These are phyloP conservation scores for Castanospermum australe DNA, from an alignment of 306 rosid genomes.

Conservation along the genomic window DNA sequence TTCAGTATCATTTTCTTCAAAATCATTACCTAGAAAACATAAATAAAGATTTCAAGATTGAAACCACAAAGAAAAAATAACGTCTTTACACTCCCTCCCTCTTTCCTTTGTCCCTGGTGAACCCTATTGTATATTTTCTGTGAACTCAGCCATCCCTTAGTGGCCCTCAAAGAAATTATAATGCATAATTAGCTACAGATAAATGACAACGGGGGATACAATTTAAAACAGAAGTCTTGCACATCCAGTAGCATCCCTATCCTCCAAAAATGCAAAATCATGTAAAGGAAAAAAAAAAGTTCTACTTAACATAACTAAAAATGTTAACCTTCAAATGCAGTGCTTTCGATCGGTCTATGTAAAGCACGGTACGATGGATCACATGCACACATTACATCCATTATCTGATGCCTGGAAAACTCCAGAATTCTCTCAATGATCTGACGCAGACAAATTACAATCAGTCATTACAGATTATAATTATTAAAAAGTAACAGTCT, in stretches of 20 bases:
- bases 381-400: slow-evolving; percentile 91
- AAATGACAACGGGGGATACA: background rate
- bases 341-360: slow-evolving; percentile 81
- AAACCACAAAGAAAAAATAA: slow-evolving; percentile 25
- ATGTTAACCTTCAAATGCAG: slow-evolving; percentile 70
- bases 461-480: slow-evolving; percentile 12
- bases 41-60: background rate
- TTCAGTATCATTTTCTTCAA: slow-evolving; percentile 72
- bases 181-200: background rate
- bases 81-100: background rate
- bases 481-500: background rate
- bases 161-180: slow-evolving; percentile 6
- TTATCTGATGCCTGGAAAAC: slow-evolving; percentile 86
- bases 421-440: slow-evolving; percentile 95
- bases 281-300: background rate
- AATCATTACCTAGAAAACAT: slow-evolving; percentile 65
- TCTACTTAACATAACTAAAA: background rate
- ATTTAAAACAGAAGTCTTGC: background rate
- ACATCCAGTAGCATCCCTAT: background rate
- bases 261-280: slow-evolving; percentile 20
- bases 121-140: background rate
- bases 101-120: background rate
- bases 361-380: slow-evolving; percentile 92
- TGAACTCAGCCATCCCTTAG: background rate
- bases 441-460: slow-evolving; percentile 42